Conservation (phyloP, 441 rosid species). For the Eutrema salsugineum region DNA sequence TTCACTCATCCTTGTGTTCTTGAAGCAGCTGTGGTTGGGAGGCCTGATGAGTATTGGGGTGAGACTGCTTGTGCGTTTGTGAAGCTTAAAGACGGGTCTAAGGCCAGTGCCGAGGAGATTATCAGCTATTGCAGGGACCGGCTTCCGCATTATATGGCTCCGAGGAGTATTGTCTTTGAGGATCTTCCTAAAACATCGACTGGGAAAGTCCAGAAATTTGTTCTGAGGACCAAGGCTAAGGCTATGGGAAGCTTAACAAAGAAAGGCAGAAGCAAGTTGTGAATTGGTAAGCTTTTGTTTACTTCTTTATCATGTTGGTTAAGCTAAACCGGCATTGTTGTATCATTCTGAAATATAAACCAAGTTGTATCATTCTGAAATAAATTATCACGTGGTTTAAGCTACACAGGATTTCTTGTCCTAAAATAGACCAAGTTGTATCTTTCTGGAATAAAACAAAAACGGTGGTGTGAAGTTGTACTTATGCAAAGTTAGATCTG, state of each 20-base stretch:
- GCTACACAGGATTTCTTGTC: neutral
- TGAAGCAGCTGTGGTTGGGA: constrained; percentile 70
- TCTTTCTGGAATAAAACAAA: neutral
- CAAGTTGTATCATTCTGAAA: constrained; percentile 14
- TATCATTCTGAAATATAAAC: neutral
- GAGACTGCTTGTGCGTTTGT: constrained; percentile 82
- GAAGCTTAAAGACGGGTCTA: constrained; percentile 53
- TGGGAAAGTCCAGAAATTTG: constrained; percentile 63
- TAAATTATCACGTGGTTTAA: neutral
- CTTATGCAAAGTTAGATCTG: neutral
- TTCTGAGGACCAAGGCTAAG: constrained; percentile 58
- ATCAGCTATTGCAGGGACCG: constrained; percentile 43
- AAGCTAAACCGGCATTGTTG: neutral
- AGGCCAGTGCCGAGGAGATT: constrained; percentile 40
- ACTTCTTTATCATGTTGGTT: neutral
- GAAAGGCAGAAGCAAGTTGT: constrained; percentile 32
- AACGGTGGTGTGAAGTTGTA: neutral
- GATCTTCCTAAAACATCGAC: constrained; percentile 75
- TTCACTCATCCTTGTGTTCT: constrained; percentile 61
- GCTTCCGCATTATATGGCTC: constrained; percentile 68
- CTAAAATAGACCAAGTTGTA: neutral
- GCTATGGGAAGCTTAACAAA: constrained; percentile 57
- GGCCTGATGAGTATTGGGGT: constrained; percentile 77
- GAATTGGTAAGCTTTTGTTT: neutral
- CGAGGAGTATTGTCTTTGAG: constrained; percentile 52